Evolutionary conservation across 2,329 filamentous ascomycete genomes (phyloP).

Genomic region (Hypomyces perniciosus): DNA sequence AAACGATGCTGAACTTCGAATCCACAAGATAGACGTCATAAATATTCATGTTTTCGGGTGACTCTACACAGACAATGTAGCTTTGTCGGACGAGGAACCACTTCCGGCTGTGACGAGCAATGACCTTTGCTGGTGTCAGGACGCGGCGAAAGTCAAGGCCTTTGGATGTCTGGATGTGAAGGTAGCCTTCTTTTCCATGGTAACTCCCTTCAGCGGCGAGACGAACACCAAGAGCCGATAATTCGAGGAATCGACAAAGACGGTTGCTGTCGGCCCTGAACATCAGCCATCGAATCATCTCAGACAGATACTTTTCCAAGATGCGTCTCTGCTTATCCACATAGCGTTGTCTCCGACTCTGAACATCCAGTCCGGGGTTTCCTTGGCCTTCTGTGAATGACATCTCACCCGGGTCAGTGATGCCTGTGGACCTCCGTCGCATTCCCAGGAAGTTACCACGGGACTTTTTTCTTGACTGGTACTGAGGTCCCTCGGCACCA

Average conservation of each 20-base stretch:
- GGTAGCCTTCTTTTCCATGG: conserved; percentile 92
- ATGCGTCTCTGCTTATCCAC: conserved; percentile 78
- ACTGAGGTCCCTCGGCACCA: conserved; percentile 27
- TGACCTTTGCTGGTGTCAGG: conserved; percentile 70
- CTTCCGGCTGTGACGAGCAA: conserved; percentile 79
- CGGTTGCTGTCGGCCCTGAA: conserved; percentile 94
- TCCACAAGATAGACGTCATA: conserved; percentile 99
- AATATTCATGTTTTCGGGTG: conserved; percentile 96
- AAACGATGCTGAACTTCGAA: conserved; percentile 73
- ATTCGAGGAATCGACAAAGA: conserved; percentile 89
- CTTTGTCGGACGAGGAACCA: conserved; percentile 98
- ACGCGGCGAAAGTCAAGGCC: conserved; percentile 80
- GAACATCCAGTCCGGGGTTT: conserved; percentile 45
- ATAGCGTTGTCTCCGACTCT: conserved; percentile 49
- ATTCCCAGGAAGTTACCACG: conserved; percentile 48
- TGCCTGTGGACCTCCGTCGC: conserved; percentile 46
- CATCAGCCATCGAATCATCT: conserved; percentile 94
- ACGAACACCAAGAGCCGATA: conserved; percentile 88
- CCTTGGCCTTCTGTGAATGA: conserved; percentile 36
- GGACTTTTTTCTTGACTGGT: conserved; percentile 41
- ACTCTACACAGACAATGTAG: conserved; percentile 97
- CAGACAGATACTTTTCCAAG: conserved; percentile 83
- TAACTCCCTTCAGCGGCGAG: conserved; percentile 94
- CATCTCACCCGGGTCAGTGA: conserved; percentile 41
- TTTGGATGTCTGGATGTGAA: conserved; percentile 87